Base-by-base conservation (phyloP, 768 basidiomycete species). In the Dacryopinax spathularia region DNA sequence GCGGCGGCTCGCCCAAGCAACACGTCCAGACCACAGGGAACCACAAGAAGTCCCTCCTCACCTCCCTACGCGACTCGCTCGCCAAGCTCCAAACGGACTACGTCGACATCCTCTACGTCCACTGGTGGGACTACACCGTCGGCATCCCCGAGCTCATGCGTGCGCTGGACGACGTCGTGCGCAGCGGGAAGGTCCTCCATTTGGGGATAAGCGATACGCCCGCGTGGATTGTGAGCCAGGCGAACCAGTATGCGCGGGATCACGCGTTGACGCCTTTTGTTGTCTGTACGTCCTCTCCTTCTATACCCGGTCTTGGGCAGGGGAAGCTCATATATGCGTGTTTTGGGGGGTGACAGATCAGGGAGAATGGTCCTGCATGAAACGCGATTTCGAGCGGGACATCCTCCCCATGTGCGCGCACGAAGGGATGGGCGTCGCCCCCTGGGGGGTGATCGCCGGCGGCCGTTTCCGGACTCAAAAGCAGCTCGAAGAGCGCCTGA, bases 61-160 rank as follows among this genome's bases (percentile, higher is more conserved):
- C 72, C 34, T 69, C 70, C 2, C 67, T 73, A 29, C 63, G 66
- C 29, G 69, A 62, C 12, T 73, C 72, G 33, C 71, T 80, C 63
- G 74, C 74, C 65, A 84, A 83, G 65, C 75, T 87, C 22, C 72
- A 82, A 43, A 85, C 83, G 0, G 73, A 78, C 20, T 86, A 81
- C 68, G 77, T 84, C 67, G 82, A 84, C 66, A 76, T 84, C 59
- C 69, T 83, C 34, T 83, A 84, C 65, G 68, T 83, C 4, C 82
- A 84, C 66, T 81, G 76, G 67, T 77, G 78, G 81, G 80, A 81
- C 64, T 79, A 74, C 64, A 70, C 75, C 9, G 78, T 78, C 4
- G 74, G 74, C 16, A 73, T 81, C 36, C 72, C 76, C 60, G 81
- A 82, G 67, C 66, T 81, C 33, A 79, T 80, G 81, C 75, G 76